Conservation (phyloP, 2,329 filamentous ascomycete genomes). For the Penicillium sp. region DNA sequence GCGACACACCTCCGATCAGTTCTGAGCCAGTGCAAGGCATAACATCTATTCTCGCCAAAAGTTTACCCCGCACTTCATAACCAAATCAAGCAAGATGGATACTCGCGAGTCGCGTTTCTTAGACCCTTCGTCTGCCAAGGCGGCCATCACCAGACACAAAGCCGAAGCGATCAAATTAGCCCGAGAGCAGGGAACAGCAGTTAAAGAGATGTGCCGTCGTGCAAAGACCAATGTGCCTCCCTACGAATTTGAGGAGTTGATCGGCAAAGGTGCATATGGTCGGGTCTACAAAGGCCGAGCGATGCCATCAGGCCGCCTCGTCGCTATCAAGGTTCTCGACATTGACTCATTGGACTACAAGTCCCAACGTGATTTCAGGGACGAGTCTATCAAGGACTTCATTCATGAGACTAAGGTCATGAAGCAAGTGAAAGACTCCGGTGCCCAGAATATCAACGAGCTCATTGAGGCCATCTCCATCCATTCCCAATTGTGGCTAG, state of each 20-base stretch:
- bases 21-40: background rate
- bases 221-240: conserved; percentile 43
- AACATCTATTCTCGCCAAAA: background rate
- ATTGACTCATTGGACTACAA: conserved; percentile 49
- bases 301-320: conserved; percentile 38
- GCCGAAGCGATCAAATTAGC: conserved; percentile 47
- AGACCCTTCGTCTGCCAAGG: conserved; percentile 42
- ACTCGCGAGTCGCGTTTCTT: conserved; percentile 33
- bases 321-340: conserved; percentile 52
- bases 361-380: conserved; percentile 43
- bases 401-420: conserved; percentile 61
- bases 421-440: conserved; percentile 58
- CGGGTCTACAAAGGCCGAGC: conserved; percentile 49
- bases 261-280: conserved; percentile 50
- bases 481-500: conserved; percentile 62
- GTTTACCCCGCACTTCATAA: background rate
- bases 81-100: conserved; percentile 23
- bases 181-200: conserved; percentile 43
- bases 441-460: conserved; percentile 60
- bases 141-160: conserved; percentile 47
- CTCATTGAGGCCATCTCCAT: conserved; percentile 61
- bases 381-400: conserved; percentile 52
- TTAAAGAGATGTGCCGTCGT: conserved; percentile 46
- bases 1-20: background rate
- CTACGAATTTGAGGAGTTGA: conserved; percentile 50